Conservation (phyloP, 768 basidiomycete species). For the Clitopilus hobsonii region DNA sequence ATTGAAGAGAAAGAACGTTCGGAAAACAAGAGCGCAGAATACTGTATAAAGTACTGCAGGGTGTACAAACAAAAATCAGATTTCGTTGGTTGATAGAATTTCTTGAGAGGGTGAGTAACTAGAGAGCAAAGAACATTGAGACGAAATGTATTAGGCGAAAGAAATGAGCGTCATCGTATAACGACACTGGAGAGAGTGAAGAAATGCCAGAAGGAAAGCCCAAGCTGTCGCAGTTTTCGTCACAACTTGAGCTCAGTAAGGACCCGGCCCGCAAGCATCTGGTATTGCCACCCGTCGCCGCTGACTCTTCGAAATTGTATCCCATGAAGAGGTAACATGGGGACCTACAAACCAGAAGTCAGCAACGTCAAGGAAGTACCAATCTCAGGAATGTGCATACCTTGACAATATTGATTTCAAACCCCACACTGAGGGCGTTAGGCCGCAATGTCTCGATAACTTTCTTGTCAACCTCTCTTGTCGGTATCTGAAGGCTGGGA, state of each 20-base stretch:
- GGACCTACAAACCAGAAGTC: constrained; percentile 52
- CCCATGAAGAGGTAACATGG: constrained; percentile 89
- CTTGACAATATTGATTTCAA: constrained; percentile 97
- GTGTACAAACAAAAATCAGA: not conserved
- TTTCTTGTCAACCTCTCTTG: constrained; percentile 62
- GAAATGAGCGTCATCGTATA: not conserved
- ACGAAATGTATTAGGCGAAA: not conserved
- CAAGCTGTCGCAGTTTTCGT: constrained; percentile 6
- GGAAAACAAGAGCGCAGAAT: not conserved
- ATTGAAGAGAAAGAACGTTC: not conserved
- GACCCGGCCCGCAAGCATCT: constrained; percentile 87
- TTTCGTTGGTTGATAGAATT: not conserved
- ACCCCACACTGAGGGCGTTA: constrained; percentile 83
- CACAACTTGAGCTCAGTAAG: constrained; percentile 86
- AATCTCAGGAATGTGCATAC: constrained; percentile 37
- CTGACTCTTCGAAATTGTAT: constrained; percentile 90
- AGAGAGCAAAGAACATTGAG: not conserved
- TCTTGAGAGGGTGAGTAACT: not conserved
- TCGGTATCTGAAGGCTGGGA: constrained; percentile 48
- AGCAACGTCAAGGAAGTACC: not conserved
- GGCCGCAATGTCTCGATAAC: constrained; percentile 71
- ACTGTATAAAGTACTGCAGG: not conserved
- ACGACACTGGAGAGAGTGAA: not conserved
- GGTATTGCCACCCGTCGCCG: constrained; percentile 96
- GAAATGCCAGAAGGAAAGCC: not conserved